Conservation (phyloP, 441 rosid genomes). For the Adansonia grandidieri region DNA sequence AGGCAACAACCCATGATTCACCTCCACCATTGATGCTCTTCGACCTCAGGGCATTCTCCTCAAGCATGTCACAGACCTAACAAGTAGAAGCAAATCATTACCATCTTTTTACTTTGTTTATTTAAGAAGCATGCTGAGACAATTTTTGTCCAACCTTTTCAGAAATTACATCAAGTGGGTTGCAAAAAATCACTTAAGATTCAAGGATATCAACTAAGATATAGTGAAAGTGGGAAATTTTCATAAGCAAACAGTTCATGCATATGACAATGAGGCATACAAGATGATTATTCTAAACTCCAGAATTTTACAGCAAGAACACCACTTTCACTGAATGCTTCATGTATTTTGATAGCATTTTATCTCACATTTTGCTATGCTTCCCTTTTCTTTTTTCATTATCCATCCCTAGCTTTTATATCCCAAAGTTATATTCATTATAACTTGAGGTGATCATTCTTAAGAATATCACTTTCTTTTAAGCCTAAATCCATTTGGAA, state of each 20-base stretch:
- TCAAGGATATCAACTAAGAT: background rate
- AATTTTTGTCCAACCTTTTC: background rate
- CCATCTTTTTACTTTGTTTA: background rate
- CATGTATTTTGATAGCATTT: background rate
- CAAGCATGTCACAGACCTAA: slow-evolving; percentile 85
- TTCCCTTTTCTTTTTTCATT: slow-evolving; percentile 8
- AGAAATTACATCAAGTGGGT: background rate
- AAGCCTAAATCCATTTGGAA: background rate
- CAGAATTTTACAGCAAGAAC: background rate
- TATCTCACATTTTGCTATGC: background rate
- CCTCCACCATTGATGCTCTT: slow-evolving; percentile 48
- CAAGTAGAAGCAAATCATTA: slow-evolving; percentile 25
- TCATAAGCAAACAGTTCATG: background rate
- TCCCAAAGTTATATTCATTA: slow-evolving; percentile 12
- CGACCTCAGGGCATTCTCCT: slow-evolving; percentile 75
- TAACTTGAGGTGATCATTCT: background rate
- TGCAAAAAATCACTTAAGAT: slow-evolving; percentile 1
- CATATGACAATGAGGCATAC: background rate
- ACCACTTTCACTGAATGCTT: background rate
- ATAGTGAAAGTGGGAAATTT: background rate
- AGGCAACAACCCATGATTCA: slow-evolving; percentile 88
- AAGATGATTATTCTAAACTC: background rate
- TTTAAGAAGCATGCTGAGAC: background rate
- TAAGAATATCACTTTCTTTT: background rate
- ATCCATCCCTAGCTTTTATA: background rate